Evolutionary conservation across 129 eudicot genomes (phyloP).

Genomic region (Lactuca sativa): DNA sequence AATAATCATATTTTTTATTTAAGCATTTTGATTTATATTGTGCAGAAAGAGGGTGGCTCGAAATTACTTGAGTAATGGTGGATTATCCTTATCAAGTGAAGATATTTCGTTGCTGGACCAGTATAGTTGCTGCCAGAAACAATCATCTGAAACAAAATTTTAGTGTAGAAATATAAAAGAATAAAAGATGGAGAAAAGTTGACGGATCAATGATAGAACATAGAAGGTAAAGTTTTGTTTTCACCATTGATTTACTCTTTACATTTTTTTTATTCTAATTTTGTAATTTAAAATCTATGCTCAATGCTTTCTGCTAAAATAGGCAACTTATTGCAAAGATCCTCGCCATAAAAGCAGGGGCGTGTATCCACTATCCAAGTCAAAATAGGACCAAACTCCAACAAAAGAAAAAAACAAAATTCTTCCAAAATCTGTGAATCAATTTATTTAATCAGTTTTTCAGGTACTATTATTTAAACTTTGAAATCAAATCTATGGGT

Average conservation of each 20-base stretch:
- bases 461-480: too few relatives aligned
- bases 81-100: constrained; percentile 55
- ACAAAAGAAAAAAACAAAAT: too few relatives aligned
- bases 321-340: constrained; percentile 13
- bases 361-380: too few relatives aligned
- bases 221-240: constrained; percentile 26
- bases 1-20: background rate
- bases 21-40: background rate
- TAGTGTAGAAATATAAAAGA: constrained; percentile 21
- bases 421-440: too few relatives aligned
- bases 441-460: too few relatives aligned
- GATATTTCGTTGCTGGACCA: constrained; percentile 58
- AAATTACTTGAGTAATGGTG: constrained; percentile 73
- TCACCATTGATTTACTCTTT: constrained; percentile 14
- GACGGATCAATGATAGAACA: constrained; percentile 3
- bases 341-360: background rate
- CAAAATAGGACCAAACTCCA: too few relatives aligned
- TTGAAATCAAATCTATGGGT: too few relatives aligned
- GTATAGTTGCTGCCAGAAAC: constrained; percentile 38
- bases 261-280: constrained; percentile 12
- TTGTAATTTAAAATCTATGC: constrained; percentile 16
- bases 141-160: constrained; percentile 29
- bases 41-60: constrained; percentile 57
- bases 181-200: constrained; percentile 11
- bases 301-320: background rate